A percentile compares a stretch with the other conserved stretches of the same genome.
phyloP scores from a whole-genome alignment of 169 alveolate species.

The Plasmodium reichenowi region DNA sequence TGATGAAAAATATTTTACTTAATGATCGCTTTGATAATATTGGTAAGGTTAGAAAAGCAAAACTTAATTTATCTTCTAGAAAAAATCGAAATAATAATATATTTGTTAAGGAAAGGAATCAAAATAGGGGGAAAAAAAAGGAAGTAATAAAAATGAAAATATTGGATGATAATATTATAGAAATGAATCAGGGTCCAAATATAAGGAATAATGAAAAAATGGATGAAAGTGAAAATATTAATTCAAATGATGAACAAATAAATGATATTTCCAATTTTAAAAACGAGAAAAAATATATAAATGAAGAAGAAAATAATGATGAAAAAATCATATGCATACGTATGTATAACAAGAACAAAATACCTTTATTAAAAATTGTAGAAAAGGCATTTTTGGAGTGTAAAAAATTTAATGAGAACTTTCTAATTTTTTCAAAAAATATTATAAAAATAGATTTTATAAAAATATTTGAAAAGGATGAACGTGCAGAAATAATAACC shows the following conservation, averaged over 20 bases:
- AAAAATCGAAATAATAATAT: no score
- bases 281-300: conserved; percentile 1
- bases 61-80: no score
- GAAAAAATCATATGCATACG: conserved; percentile 44
- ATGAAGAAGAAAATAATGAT: conserved; percentile 7
- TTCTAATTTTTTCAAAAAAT: conserved; percentile 62
- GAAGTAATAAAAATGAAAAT: conserved; percentile 14
- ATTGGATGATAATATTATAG: not conserved
- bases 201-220: not conserved
- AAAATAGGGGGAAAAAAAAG: conserved; percentile 4
- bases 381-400: conserved; percentile 71
- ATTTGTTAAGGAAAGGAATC: not conserved
- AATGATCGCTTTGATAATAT: conserved; percentile 17
- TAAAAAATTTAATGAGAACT: conserved; percentile 73
- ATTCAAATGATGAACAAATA: not conserved
- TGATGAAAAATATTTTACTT: conserved; percentile 18
- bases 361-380: conserved; percentile 25
- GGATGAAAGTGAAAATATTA: not conserved
- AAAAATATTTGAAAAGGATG: conserved; percentile 61
- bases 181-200: not conserved
- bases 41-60: no score
- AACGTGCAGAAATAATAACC: conserved; percentile 26
- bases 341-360: conserved; percentile 14
- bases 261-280: not conserved
- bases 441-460: conserved; percentile 56